A percentile compares a stretch with the other conserved stretches of the same genome.
These are phyloP conservation scores for Cystobasidium tubakii DNA, from an alignment of 768 basidiomycete species.

Conservation along the genomic window DNA sequence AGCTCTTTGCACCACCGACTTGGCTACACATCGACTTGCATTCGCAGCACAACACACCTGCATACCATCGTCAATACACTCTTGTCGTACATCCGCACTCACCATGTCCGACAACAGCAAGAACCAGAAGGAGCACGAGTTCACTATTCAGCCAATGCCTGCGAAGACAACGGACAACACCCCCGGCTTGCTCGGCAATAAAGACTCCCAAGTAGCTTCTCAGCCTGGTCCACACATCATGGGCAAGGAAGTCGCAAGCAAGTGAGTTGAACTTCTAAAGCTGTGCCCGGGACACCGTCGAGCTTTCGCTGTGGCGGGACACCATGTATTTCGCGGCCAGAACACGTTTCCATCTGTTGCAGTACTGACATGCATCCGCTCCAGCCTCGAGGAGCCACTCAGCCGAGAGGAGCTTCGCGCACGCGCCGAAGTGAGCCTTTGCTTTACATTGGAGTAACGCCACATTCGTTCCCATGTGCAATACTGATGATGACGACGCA, in stretches of 20 bases:
- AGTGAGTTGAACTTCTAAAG: too few species aligned
- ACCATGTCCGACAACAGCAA: slow-evolving; percentile 37
- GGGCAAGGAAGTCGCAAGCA: slow-evolving; percentile 15
- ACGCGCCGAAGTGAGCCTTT: slow-evolving; percentile 31
- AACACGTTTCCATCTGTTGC: too few species aligned
- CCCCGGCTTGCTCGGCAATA: slow-evolving; percentile 28
- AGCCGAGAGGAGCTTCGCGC: slow-evolving; percentile 33
- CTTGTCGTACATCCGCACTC: too few species aligned
- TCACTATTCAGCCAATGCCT: slow-evolving; percentile 40
- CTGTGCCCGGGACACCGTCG: too few species aligned
- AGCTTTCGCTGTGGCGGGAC: not conserved
- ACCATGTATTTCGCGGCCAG: too few species aligned
- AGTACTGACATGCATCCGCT: not conserved
- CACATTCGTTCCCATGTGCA: not conserved
- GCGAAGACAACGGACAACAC: slow-evolving; percentile 33
- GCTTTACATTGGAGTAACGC: too few species aligned
- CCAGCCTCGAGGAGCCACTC: slow-evolving; percentile 35
- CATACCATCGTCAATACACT: too few species aligned
- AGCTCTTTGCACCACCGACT: too few species aligned
- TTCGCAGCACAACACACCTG: too few species aligned
- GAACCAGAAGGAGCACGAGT: slow-evolving; percentile 39
- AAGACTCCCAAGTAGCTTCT: not conserved
- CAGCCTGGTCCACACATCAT: slow-evolving; percentile 34
- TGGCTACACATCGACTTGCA: too few species aligned
- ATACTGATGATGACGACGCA: not conserved